Conservation (phyloP, 139 green algal species). For the Coccomyxa sp. region DNA sequence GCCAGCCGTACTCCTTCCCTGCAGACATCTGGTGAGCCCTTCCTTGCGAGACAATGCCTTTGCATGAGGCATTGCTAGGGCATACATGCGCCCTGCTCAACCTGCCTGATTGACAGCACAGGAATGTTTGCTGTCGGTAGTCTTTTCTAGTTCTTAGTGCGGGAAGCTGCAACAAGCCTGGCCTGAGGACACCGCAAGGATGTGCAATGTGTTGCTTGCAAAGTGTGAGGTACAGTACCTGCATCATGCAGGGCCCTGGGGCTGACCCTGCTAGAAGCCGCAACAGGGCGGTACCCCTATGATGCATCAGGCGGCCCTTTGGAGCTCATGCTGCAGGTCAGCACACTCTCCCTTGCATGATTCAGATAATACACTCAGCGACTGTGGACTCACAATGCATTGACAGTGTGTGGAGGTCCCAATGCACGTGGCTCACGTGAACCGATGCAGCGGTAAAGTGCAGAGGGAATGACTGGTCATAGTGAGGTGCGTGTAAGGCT, state of each 20-base stretch:
- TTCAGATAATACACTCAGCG: constrained; percentile 5
- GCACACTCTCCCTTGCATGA: neutral
- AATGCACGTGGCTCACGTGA: neutral
- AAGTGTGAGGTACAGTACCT: too few relatives aligned
- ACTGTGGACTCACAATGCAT: constrained; percentile 1
- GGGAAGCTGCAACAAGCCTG: too few relatives aligned
- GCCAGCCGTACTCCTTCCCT: constrained; percentile 75
- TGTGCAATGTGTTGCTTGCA: too few relatives aligned
- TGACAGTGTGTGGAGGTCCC: neutral
- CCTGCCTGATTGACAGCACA: neutral
- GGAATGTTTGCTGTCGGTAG: neutral
- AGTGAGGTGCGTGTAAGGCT: too few relatives aligned
- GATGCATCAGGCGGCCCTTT: constrained; percentile 60
- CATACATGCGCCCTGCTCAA: neutral
- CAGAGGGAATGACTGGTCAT: too few relatives aligned
- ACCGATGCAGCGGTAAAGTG: too few relatives aligned
- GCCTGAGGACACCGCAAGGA: too few relatives aligned
- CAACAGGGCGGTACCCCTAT: constrained; percentile 88
- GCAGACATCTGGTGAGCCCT: constrained; percentile 74
- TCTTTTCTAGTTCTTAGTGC: neutral
- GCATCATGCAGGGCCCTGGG: constrained; percentile 75
- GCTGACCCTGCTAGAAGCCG: constrained; percentile 84
- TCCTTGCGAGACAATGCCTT: neutral
- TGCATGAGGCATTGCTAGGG: neutral
- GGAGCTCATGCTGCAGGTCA: constrained; percentile 74